These are phyloP conservation scores for Wickerhamomyces queroliae DNA, from an alignment of 805 yeast genomes.

Conservation along the genomic window DNA sequence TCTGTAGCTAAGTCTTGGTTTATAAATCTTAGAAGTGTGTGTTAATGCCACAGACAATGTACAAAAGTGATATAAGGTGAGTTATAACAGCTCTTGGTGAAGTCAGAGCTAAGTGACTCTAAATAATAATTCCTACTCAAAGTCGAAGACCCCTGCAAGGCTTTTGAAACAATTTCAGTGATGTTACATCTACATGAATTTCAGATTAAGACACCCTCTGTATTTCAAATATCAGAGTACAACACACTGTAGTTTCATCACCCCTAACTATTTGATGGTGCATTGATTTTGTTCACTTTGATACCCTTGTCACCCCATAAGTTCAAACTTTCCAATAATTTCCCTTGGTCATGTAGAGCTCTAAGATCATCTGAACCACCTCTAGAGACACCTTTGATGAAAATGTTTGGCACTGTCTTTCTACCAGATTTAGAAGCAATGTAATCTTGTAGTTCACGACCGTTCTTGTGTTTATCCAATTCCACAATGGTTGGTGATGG, in stretches of 20 bases:
- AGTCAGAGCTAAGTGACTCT: too few species aligned
- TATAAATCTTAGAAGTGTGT: too few species aligned
- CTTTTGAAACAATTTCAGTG: too few species aligned
- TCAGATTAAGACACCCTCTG: too few species aligned
- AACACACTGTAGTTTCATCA: neutral
- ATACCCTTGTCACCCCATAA: conserved; percentile 59
- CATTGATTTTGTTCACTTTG: conserved; percentile 41
- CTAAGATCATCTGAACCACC: conserved; percentile 89
- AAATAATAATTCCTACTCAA: too few species aligned
- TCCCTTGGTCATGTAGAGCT: conserved; percentile 51
- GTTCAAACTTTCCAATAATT: conserved; percentile 43
- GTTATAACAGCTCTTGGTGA: too few species aligned
- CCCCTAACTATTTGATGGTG: conserved; percentile 50
- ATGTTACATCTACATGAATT: too few species aligned
- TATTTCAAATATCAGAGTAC: neutral
- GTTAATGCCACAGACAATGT: too few species aligned
- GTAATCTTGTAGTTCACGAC: conserved; percentile 67
- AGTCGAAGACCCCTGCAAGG: too few species aligned
- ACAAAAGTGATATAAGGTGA: too few species aligned
- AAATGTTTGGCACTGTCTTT: conserved; percentile 84
- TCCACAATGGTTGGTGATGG: conserved; percentile 78
- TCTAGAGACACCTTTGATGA: conserved; percentile 65
- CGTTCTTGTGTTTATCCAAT: conserved; percentile 74
- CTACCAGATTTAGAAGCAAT: conserved; percentile 69
- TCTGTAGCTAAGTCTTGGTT: too few species aligned